Base-by-base conservation (phyloP, 345 rosid genomes). In the Populus davidiana region DNA sequence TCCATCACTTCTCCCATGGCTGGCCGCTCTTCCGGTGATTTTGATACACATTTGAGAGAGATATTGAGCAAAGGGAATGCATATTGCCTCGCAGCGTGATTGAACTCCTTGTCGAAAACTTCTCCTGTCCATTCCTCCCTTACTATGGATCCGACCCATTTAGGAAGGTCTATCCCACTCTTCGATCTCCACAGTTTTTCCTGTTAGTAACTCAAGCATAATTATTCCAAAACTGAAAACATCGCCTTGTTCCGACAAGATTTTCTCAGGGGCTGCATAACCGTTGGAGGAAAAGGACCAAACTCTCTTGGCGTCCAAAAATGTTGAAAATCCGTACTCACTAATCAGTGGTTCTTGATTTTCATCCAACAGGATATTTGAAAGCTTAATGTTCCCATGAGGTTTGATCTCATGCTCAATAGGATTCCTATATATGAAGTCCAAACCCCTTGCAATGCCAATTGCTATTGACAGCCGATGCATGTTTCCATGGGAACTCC, bases 71-170 rank as follows among this genome's bases (percentile, higher is more conserved):
- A 71, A 18, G 92, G 90, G 67, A 90, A 90, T 11, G 90, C 90
- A 78, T 77, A 87, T 27, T 87, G 88, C 81, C 79, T 79, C 1
- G 81, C 91, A 23, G 79, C 78, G n/a, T n/a, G 74, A 75, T 56
- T 78, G 5, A 90, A 85, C 69, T 87, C 90, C 84, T 82, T 87
- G 80, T 89, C 92, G 25, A 90, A 89, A 33, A 89, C 92, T 74
- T 91, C 94, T 8, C 91, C 92, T 0, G 92, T 89, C 94, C 94
- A 91, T 81, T 91, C 92, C 76, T 91, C 92, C 69, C 89, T 86
- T 41, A 89, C 92, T 88, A 83, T 87, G 49, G 89, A 83, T 72
- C 80, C 86, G 18, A 88, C 94, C 92, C 94, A 89, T n/a, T 85
- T 86, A 1, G 91, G 90, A 50, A 91, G 91, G 74, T 89, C 88